Percentiles rank a stretch among this genome's conserved stretches.
Conservation (phyloP, 257 asterid species). For the Verbascum thapsus region DNA sequence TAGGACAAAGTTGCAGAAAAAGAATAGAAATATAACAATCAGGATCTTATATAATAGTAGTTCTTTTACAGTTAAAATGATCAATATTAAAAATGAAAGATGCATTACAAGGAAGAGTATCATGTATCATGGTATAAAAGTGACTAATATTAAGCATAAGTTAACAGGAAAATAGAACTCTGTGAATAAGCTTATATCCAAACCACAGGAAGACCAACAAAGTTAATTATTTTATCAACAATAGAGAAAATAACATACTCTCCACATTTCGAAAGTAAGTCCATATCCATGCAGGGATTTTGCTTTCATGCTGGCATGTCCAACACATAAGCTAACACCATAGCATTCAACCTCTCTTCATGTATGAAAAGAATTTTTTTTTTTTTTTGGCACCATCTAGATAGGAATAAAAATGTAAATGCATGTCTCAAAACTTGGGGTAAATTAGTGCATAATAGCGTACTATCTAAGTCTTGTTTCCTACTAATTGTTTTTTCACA, state of each 20-base stretch:
- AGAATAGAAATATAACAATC: slow-evolving; percentile 13
- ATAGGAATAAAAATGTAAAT: slow-evolving; percentile 17
- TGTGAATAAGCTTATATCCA: slow-evolving; percentile 19
- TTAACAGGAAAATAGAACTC: slow-evolving; percentile 14
- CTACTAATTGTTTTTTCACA: neutral
- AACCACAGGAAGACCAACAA: slow-evolving; percentile 17
- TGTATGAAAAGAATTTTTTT: too few species aligned
- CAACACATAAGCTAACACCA: neutral
- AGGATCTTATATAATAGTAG: neutral
- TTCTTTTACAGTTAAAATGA: too few species aligned
- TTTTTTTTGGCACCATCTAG: neutral
- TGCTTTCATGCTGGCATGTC: neutral
- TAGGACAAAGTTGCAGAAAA: slow-evolving; percentile 9
- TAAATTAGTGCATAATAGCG: neutral
- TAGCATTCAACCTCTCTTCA: too few species aligned
- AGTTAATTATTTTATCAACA: slow-evolving; percentile 9
- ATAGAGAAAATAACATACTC: neutral
- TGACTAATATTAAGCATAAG: slow-evolving; percentile 16
- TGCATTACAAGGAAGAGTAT: too few species aligned
- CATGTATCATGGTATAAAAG: slow-evolving; percentile 5
- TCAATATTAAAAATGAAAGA: too few species aligned
- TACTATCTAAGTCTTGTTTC: slow-evolving; percentile 11
- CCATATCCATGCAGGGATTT: neutral
- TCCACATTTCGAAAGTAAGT: neutral
- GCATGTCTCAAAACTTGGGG: slow-evolving; percentile 4